Conservation (phyloP, 768 basidiomycete species). For the Tylopilus subfusipes region DNA sequence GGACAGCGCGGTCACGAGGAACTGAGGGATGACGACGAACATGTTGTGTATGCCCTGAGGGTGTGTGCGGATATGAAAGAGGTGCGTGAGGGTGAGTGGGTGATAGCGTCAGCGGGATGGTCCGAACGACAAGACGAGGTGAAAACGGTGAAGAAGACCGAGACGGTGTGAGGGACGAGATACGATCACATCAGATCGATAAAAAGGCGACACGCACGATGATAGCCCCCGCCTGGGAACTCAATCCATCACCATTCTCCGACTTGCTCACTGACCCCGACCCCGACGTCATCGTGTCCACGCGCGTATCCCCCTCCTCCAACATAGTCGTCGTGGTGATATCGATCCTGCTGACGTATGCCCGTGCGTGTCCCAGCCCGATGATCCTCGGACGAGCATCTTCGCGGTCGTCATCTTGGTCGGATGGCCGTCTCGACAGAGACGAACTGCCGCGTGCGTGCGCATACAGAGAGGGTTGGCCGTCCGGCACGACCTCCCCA, state of each 20-base stretch:
- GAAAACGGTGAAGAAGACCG: neutral
- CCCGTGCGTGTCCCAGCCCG: constrained; percentile 38
- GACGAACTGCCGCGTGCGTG: neutral
- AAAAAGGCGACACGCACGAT: constrained; percentile 48
- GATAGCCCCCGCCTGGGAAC: constrained; percentile 86
- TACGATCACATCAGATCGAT: too few relatives aligned
- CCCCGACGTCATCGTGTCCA: constrained; percentile 16
- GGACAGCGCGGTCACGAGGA: constrained; percentile 83
- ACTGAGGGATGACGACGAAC: constrained; percentile 91
- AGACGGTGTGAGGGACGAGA: neutral
- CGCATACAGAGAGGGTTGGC: neutral
- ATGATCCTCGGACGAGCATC: constrained; percentile 28
- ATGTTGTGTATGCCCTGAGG: constrained; percentile 90
- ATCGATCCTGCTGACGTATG: constrained; percentile 48
- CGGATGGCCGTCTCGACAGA: neutral
- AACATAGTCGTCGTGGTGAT: constrained; percentile 25
- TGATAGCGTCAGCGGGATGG: neutral
- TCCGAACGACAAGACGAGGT: neutral
- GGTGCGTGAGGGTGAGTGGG: neutral
- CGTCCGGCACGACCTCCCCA: constrained; percentile 3
- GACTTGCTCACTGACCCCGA: constrained; percentile 8
- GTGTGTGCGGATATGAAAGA: neutral
- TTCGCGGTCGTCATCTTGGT: constrained; percentile 6
- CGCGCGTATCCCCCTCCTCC: constrained; percentile 4
- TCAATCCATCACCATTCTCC: constrained; percentile 39